These are phyloP conservation scores for Aureobasidium sp. DNA, from an alignment of 2,329 filamentous ascomycete species.

Conservation along the genomic window DNA sequence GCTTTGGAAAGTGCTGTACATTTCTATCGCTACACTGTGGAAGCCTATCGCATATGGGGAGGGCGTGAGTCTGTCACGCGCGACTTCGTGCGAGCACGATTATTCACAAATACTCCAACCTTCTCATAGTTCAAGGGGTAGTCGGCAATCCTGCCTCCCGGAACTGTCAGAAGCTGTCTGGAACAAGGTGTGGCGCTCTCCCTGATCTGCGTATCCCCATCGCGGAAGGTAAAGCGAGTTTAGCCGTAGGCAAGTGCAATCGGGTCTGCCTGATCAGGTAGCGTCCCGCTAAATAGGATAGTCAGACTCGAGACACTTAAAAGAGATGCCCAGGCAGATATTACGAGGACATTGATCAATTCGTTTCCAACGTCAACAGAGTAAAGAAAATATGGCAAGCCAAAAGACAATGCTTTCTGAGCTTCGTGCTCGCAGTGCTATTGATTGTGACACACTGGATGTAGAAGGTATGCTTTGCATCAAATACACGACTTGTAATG, in stretches of 20 bases:
- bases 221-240: neutral
- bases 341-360: neutral
- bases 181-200: neutral
- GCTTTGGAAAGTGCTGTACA: neutral
- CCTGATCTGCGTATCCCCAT: neutral
- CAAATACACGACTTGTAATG: neutral
- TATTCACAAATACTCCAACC: neutral
- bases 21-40: neutral
- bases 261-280: neutral
- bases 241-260: neutral
- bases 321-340: neutral
- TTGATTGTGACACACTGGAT: slow-evolving; percentile 18
- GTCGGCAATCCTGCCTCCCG: neutral
- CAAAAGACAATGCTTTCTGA: slow-evolving; percentile 13
- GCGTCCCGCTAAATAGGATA: neutral
- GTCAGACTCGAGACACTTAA: neutral
- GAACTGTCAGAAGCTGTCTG: neutral
- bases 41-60: neutral
- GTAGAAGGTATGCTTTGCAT: slow-evolving; percentile 3
- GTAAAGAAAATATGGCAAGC: neutral
- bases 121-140: neutral
- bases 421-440: slow-evolving; percentile 10
- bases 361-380: neutral
- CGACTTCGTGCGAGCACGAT: neutral
- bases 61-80: neutral